phyloP scores from a whole-genome alignment of 306 rosid species.

The Dalbergia cultrata region DNA sequence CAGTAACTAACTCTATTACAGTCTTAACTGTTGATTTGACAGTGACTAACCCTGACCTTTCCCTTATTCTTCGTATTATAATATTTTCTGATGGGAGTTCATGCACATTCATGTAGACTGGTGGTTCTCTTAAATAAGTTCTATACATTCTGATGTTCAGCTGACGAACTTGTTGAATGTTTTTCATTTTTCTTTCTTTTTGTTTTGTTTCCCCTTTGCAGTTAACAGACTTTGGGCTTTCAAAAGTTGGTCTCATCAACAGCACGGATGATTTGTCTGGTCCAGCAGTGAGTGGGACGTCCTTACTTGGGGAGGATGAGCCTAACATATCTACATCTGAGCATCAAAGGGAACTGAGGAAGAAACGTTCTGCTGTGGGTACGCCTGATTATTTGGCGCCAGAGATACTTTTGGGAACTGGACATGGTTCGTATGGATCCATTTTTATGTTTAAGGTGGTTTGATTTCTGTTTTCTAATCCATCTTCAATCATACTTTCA shows the following conservation, averaged over 20 bases:
- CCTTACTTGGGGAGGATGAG: constrained; percentile 84
- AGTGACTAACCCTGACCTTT: no score
- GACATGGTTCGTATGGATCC: constrained; percentile 92
- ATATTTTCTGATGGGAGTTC: no score
- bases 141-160: constrained; percentile 1
- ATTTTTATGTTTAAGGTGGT: constrained; percentile 67
- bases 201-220: constrained; percentile 49
- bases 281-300: constrained; percentile 87
- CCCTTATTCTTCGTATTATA: no score
- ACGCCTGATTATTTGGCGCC: constrained; percentile 99
- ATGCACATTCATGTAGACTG: background rate
- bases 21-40: no score
- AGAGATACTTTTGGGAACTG: constrained; percentile 98
- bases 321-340: constrained; percentile 66
- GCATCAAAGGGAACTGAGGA: constrained; percentile 85
- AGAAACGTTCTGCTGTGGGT: constrained; percentile 98
- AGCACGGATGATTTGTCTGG: constrained; percentile 99
- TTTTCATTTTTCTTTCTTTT: background rate
- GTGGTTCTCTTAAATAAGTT: constrained; percentile 19
- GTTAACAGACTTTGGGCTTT: constrained; percentile 98
- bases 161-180: constrained; percentile 15
- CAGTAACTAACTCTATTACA: no score
- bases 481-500: constrained; percentile 36
- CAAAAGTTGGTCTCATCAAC: constrained; percentile 99
- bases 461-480: constrained; percentile 48